phyloP scores from a whole-genome alignment of 2,329 filamentous ascomycete genomes.

The Exophiala sp. region DNA sequence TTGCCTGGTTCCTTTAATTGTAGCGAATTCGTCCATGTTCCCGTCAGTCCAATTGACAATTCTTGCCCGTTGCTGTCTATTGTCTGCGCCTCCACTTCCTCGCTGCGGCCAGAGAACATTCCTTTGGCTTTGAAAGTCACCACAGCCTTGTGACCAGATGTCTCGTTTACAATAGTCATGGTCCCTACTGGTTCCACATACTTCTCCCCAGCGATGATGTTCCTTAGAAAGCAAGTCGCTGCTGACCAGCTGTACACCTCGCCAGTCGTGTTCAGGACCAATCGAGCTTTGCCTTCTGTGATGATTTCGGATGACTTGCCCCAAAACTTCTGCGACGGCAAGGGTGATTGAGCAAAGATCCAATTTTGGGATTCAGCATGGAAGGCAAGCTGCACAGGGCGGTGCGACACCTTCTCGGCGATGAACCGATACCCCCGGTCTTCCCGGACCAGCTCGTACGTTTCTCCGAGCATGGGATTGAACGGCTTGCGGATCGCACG shows the following conservation, averaged over 20 bases:
- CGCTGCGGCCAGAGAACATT: conserved; percentile 92
- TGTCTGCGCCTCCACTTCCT: conserved; percentile 76
- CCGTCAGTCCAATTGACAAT: conserved; percentile 62
- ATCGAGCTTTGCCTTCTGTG: conserved; percentile 77
- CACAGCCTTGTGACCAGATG: conserved; percentile 72
- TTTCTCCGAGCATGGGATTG: conserved; percentile 94
- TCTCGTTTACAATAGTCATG: conserved; percentile 81
- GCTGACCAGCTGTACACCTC: conserved; percentile 85
- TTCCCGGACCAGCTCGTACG: conserved; percentile 82
- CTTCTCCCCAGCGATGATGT: conserved; percentile 96
- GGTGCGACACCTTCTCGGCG: conserved; percentile 92
- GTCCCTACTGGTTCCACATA: conserved; percentile 92
- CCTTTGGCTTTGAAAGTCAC: conserved; percentile 90
- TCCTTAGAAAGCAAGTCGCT: conserved; percentile 84
- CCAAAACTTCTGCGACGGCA: conserved; percentile 96
- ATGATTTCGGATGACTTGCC: conserved; percentile 92
- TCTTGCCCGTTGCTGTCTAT: conserved; percentile 61
- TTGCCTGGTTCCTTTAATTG: conserved; percentile 60
- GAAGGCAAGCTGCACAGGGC: conserved; percentile 85
- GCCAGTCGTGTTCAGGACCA: conserved; percentile 67
- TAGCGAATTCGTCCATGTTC: conserved; percentile 78
- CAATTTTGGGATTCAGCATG: conserved; percentile 82
- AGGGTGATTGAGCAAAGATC: conserved; percentile 81
- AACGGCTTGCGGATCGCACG: conserved; percentile 92
- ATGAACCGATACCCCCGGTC: conserved; percentile 83